Base-by-base conservation (phyloP, 768 basidiomycete species). In the Chalciporus pseudorubinellus region DNA sequence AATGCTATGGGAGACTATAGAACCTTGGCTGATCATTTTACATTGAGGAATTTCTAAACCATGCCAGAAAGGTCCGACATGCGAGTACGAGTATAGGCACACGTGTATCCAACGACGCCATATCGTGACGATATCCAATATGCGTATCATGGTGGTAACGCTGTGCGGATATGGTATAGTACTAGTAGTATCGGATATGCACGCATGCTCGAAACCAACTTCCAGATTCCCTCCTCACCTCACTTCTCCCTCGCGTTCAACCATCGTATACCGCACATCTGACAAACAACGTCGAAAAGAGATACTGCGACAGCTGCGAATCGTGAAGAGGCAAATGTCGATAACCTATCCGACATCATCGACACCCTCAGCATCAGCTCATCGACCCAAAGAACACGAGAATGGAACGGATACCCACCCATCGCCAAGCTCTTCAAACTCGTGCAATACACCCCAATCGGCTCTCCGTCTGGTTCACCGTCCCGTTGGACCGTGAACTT, bases 201-300 rank as follows among this genome's bases (percentile, higher is more conserved):
- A n/a, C n/a, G n/a, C n/a, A n/a, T n/a, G n/a, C n/a, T n/a, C n/a
- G n/a, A n/a, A n/a, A n/a, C n/a, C n/a, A n/a, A n/a, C 26, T 9
- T 28, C 26, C 26, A 9, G 9, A 4, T 28, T 28, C 26, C 26
- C 26, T 28, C 26, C 26, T 28, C 26, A 28, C 26, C 26, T n/a
- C 26, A 5, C 26, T 9, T 28, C 26, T 5, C 26, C 26, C 26
- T 28, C 26, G 6, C 9, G 26, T 9, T 33, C 31, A 69, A 0
- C 52, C 66, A 24, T 75, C 70, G 3, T 68, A 62, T 33, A 92
- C 67, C 16, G 77, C 70, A 41, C 86, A 79, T 49, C 80, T 72
- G 19, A 95, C 85, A 61, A 98, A 97, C 16, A 98, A 75, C n/a
- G 94, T 94, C 20, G 94, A 92, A 70, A 95, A 98, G 44, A 98